phyloP scores from a whole-genome alignment of 2,329 filamentous ascomycete genomes.

The Davidsoniella neocaledoniae region DNA sequence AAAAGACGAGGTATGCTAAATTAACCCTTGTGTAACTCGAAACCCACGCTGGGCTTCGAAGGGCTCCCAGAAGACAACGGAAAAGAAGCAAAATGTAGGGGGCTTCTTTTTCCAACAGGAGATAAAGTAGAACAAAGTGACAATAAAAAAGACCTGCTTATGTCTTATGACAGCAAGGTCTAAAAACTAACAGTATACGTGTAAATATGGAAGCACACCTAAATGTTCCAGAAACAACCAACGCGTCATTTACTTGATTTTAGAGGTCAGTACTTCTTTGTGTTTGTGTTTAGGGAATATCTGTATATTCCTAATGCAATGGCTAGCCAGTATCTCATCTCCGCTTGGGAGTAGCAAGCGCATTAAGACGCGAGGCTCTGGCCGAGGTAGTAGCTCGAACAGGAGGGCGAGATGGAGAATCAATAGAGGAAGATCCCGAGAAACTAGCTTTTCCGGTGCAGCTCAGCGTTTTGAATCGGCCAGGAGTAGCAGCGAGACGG shows the following conservation, averaged over 20 bases:
- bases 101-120: too few relatives aligned
- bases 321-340: background rate
- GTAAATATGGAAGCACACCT: background rate
- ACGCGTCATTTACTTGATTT: background rate
- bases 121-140: too few relatives aligned
- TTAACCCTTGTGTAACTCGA: too few relatives aligned
- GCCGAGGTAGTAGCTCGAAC: conserved; percentile 3
- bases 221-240: background rate
- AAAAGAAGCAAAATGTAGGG: too few relatives aligned
- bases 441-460: too few relatives aligned
- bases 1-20: background rate
- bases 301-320: background rate
- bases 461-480: background rate
- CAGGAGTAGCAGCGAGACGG: background rate
- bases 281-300: background rate
- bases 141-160: too few relatives aligned
- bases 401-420: background rate
- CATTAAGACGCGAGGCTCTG: conserved; percentile 7
- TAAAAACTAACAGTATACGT: too few relatives aligned
- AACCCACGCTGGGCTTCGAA: too few relatives aligned
- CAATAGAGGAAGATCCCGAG: background rate
- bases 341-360: conserved; percentile 9
- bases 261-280: background rate
- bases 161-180: too few relatives aligned
- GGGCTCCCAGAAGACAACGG: too few relatives aligned